A percentile compares a stretch with the other conserved stretches of the same genome.
These are phyloP conservation scores for Mycena pura DNA, from an alignment of 768 basidiomycete species.

Conservation along the genomic window DNA sequence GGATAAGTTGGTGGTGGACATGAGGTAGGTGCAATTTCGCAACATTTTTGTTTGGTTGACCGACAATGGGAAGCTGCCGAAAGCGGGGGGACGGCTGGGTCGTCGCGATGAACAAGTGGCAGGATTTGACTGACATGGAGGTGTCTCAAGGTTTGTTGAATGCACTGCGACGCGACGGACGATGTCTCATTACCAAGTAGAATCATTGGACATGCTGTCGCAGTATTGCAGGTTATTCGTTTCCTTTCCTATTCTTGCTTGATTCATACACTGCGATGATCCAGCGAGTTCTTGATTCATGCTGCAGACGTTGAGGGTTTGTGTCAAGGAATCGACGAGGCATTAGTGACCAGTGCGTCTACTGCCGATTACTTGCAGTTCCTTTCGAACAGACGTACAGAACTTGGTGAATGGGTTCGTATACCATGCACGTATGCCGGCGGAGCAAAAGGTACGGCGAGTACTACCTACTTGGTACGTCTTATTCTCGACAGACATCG, in stretches of 20 bases:
- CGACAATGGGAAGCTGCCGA: slow-evolving; percentile 71
- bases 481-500: slow-evolving; percentile 58
- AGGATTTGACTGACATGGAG: slow-evolving; percentile 93
- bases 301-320: slow-evolving; percentile 99
- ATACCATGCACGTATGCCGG: slow-evolving; percentile 98
- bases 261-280: slow-evolving; percentile 2
- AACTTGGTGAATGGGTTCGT: slow-evolving; percentile 87
- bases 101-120: slow-evolving; percentile 99
- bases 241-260: neutral
- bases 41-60: neutral
- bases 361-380: neutral
- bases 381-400: slow-evolving; percentile 52
- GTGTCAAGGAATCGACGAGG: slow-evolving; percentile 94
- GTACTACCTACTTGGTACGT: neutral
- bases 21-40: slow-evolving; percentile 66
- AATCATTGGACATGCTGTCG: slow-evolving; percentile 77
- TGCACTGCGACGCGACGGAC: neutral
- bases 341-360: slow-evolving; percentile 76
- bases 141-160: slow-evolving; percentile 72
- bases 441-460: slow-evolving; percentile 79
- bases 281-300: slow-evolving; percentile 92
- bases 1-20: slow-evolving; percentile 91
- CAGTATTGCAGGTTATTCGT: slow-evolving; percentile 76
- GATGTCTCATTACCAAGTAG: slow-evolving; percentile 44
- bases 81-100: slow-evolving; percentile 80